Evolutionary conservation across 2,329 filamentous ascomycete genomes (phyloP).

Genomic region (Fusarium sulawesiense): DNA sequence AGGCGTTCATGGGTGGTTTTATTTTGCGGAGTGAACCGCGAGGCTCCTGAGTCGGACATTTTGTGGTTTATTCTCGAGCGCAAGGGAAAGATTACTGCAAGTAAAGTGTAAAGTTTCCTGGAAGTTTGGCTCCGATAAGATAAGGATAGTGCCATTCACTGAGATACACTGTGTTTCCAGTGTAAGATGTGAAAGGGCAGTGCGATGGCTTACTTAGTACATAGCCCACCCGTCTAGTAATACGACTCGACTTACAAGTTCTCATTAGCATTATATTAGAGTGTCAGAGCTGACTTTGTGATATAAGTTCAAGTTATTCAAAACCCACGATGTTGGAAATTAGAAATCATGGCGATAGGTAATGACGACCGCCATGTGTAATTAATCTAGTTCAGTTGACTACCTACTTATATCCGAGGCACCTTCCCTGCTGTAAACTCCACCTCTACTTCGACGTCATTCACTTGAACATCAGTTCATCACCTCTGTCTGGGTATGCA

Average conservation of each 20-base stretch:
- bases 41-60: conserved; percentile 58
- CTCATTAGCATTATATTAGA: neutral
- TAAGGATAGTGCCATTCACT: conserved; percentile 1
- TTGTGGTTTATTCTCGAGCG: conserved; percentile 8
- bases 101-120: conserved; percentile 2
- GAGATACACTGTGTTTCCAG: neutral
- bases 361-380: neutral
- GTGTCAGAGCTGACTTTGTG: neutral
- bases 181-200: neutral
- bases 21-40: conserved; percentile 80
- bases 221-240: neutral
- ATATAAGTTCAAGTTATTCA: neutral
- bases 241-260: neutral
- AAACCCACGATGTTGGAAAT: neutral
- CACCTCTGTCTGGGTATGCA: conserved; percentile 4
- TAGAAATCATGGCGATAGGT: neutral
- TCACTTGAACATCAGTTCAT: conserved; percentile 11
- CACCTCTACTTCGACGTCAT: conserved; percentile 35
- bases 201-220: neutral
- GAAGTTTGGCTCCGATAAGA: conserved; percentile 13
- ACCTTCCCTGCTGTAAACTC: conserved; percentile 5
- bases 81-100: neutral
- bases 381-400: neutral
- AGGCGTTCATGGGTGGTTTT: conserved; percentile 83
- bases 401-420: neutral